Percentiles rank a stretch among this genome's conserved stretches.
These are phyloP conservation scores for Picea sitchensis DNA, from an alignment of 75 land plant genomes.

Conservation along the genomic window DNA sequence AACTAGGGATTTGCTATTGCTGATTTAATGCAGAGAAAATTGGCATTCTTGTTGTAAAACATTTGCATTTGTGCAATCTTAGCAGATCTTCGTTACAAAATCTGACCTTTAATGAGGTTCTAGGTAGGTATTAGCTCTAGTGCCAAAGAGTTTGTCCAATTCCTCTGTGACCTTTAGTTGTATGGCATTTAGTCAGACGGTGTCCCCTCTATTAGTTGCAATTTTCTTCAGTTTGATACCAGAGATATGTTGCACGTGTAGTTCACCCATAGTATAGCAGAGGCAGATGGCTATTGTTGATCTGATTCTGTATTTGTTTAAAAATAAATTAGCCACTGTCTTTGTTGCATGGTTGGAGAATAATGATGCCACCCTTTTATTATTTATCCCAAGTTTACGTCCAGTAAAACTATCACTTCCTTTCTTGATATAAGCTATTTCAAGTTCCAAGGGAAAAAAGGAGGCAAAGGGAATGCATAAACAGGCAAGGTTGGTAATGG, in stretches of 20 bases:
- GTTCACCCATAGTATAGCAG: neutral
- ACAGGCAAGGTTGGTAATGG: neutral
- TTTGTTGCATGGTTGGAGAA: neutral
- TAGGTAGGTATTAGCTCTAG: neutral
- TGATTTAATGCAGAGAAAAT: neutral
- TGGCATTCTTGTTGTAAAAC: constrained; percentile 7
- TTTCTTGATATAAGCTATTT: neutral
- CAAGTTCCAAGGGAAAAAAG: neutral
- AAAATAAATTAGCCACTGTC: neutral
- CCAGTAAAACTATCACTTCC: neutral
- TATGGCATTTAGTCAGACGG: neutral
- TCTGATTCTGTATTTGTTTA: neutral
- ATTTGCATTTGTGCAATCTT: neutral
- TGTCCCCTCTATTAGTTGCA: neutral
- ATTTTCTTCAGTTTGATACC: neutral
- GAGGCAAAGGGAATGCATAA: neutral
- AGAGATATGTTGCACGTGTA: neutral
- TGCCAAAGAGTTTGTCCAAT: neutral
- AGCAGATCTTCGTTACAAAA: neutral
- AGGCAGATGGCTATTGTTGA: too few species aligned
- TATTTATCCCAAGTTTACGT: neutral
- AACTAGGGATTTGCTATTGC: neutral
- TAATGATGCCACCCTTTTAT: neutral
- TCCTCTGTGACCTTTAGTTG: neutral
- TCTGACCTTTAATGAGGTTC: neutral